These are phyloP conservation scores for Metschnikowia rubicola DNA, from an alignment of 805 yeast genomes.

Conservation along the genomic window DNA sequence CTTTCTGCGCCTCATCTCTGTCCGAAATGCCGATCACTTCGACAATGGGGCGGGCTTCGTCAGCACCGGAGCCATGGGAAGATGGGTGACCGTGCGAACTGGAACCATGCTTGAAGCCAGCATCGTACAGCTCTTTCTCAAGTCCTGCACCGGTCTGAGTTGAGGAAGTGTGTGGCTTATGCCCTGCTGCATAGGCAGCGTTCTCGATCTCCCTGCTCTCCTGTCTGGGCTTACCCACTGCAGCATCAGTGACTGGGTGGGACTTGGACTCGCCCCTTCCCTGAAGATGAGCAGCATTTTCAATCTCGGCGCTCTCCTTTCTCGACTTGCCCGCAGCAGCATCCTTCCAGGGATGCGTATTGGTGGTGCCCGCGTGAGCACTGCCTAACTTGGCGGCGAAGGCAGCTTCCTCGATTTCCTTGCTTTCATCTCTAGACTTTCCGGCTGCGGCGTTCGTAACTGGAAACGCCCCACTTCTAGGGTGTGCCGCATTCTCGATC, in stretches of 20 bases:
- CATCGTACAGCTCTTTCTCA: constrained; percentile 3
- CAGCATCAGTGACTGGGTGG: constrained; percentile 1
- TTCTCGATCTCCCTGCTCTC: constrained; percentile 16
- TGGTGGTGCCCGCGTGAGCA: too few species aligned
- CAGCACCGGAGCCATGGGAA: neutral
- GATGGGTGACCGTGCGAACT: neutral
- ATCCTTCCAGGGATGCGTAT: neutral
- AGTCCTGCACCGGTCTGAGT: neutral
- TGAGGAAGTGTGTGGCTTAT: neutral
- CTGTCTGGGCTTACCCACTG: neutral
- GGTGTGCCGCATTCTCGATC: too few species aligned
- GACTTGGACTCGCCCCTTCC: neutral
- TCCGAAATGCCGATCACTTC: constrained; percentile 37
- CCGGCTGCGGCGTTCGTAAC: constrained; percentile 1
- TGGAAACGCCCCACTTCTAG: neutral
- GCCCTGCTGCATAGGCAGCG: constrained; percentile 7
- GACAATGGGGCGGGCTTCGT: constrained; percentile 17
- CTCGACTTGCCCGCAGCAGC: constrained; percentile 3
- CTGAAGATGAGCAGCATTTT: neutral
- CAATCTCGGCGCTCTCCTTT: constrained; percentile 3
- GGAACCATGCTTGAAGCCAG: neutral
- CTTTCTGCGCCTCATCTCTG: constrained; percentile 25
- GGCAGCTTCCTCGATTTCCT: constrained; percentile 3
- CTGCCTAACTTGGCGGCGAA: neutral
- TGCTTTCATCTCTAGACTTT: constrained; percentile 2